Evolutionary conservation across 2,329 filamentous ascomycete species (phyloP).

Genomic region (Ophiostoma himal-ulmi): DNA sequence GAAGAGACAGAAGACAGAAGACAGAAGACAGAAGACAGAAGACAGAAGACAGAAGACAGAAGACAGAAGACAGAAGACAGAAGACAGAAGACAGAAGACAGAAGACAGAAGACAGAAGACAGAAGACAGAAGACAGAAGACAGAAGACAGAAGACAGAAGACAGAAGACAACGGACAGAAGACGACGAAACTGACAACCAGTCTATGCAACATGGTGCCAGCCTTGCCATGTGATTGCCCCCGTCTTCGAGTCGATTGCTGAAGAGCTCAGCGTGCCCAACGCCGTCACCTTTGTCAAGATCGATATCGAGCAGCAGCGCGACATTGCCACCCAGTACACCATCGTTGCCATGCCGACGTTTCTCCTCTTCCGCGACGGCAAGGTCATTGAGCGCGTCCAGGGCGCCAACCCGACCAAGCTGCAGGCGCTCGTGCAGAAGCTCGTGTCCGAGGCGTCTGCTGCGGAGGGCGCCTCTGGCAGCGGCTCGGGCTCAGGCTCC

Average conservation of each 20-base stretch:
- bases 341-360: constrained; percentile 79
- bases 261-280: constrained; percentile 62
- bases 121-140: not conserved
- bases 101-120: not conserved
- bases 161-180: not conserved
- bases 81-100: not conserved
- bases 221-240: constrained; percentile 77
- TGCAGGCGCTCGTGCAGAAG: constrained; percentile 66
- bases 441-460: constrained; percentile 59
- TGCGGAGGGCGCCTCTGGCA: constrained; percentile 34
- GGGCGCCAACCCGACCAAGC: constrained; percentile 66
- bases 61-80: not conserved
- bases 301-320: constrained; percentile 52
- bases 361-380: constrained; percentile 76
- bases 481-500: constrained; percentile 37
- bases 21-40: not conserved
- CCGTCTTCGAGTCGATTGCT: constrained; percentile 74
- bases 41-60: no score
- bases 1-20: not conserved
- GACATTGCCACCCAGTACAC: constrained; percentile 68
- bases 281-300: constrained; percentile 75
- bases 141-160: not conserved
- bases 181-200: constrained; percentile 34
- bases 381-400: constrained; percentile 61
- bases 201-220: constrained; percentile 85